Conservation (phyloP, 192 early-diverging fungal genomes). For the Backusella circina region DNA sequence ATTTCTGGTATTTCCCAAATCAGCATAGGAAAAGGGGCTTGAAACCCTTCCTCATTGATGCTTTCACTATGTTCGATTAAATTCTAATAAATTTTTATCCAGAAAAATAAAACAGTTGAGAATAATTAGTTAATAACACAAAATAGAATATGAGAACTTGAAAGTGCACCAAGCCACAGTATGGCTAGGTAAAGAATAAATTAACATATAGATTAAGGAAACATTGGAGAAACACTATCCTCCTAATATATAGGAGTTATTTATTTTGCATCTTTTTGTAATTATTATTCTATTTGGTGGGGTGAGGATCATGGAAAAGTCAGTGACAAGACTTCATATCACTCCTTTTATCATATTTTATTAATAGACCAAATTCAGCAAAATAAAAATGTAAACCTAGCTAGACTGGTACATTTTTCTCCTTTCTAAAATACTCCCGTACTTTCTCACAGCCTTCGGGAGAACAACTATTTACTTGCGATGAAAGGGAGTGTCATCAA, state of each 20-base stretch:
- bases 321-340: background rate
- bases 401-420: background rate
- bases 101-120: background rate
- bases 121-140: constrained; percentile 2
- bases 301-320: background rate
- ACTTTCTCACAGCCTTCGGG: background rate
- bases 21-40: background rate
- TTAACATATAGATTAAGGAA: background rate
- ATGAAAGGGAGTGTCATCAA: background rate
- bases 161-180: background rate
- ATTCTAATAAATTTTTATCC: background rate
- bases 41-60: background rate
- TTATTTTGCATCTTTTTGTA: background rate
- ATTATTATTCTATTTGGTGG: background rate
- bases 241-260: background rate
- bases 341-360: constrained; percentile 7
- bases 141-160: background rate
- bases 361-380: constrained; percentile 5
- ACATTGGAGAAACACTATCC: background rate
- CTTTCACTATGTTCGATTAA: background rate
- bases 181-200: constrained; percentile 3
- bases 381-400: constrained; percentile 1
- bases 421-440: background rate
- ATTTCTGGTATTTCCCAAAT: background rate
- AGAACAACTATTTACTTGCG: background rate